A percentile compares a stretch with the other conserved stretches of the same genome.
These are phyloP conservation scores for Pseudozyma tsukubaensis DNA, from an alignment of 1,284 basidiomycete genomes.

Conservation along the genomic window DNA sequence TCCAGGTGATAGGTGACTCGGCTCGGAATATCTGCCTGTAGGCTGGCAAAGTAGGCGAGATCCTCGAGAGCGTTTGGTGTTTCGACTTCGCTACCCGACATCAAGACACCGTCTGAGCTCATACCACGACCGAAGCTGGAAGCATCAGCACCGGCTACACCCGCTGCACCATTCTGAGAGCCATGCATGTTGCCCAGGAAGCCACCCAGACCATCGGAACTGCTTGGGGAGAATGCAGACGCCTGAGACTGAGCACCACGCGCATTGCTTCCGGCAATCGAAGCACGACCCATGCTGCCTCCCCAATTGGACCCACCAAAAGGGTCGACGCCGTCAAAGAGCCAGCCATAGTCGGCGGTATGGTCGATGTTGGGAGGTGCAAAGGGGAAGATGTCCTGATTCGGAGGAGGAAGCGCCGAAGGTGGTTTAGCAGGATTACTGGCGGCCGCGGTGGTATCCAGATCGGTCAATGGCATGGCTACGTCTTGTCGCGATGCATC, in stretches of 20 bases:
- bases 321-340: conserved; percentile 55
- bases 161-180: conserved; percentile 27
- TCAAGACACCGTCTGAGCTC: conserved; percentile 36
- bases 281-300: conserved; percentile 21
- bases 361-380: conserved; percentile 46
- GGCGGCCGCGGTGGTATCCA: conserved; percentile 20
- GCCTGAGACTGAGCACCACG: conserved; percentile 41
- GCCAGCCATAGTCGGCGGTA: conserved; percentile 56
- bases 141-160: conserved; percentile 14
- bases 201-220: conserved; percentile 44
- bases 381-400: conserved; percentile 53
- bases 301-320: conserved; percentile 43
- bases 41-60: conserved; percentile 55
- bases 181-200: conserved; percentile 43
- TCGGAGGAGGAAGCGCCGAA: conserved; percentile 26
- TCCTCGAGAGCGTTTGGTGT: conserved; percentile 54
- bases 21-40: conserved; percentile 54
- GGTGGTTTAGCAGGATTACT: conserved; percentile 5
- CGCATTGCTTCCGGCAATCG: conserved; percentile 25
- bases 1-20: conserved; percentile 50
- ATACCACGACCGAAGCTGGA: conserved; percentile 44
- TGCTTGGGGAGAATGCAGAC: conserved; percentile 48
- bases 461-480: conserved; percentile 24
- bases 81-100: conserved; percentile 48
- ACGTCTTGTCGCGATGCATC: conserved; percentile 15